Conservation (phyloP, 352 stramenopile species). For the Globisporangium emineosum region DNA sequence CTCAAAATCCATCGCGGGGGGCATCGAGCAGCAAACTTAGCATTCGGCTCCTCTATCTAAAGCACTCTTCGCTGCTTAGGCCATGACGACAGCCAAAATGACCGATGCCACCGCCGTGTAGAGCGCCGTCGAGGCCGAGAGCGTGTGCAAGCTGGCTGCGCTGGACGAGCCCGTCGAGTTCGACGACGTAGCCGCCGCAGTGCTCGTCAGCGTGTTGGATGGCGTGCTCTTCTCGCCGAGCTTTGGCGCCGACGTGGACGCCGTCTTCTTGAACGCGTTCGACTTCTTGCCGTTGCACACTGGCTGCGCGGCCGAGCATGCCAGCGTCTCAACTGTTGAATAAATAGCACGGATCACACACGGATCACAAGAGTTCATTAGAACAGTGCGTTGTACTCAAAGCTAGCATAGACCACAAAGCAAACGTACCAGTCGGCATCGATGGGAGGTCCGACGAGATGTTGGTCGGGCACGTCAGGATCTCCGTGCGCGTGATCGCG, state of each 20-base stretch:
- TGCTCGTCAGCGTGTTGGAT: neutral
- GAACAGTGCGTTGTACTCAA: neutral
- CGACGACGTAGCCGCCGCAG: neutral
- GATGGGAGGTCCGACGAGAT: slow-evolving; percentile 27
- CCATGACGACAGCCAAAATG: neutral
- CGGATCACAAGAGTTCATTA: neutral
- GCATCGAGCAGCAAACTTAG: neutral
- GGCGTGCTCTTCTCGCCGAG: slow-evolving; percentile 14
- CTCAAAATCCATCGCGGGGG: neutral
- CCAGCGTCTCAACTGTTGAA: slow-evolving; percentile 33
- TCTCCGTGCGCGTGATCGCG: slow-evolving; percentile 26
- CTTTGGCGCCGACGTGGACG: neutral
- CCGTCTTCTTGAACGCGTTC: slow-evolving; percentile 49
- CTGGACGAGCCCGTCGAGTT: neutral
- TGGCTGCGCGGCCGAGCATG: slow-evolving; percentile 50
- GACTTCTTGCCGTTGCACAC: slow-evolving; percentile 54
- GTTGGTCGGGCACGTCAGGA: slow-evolving; percentile 37
- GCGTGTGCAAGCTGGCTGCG: neutral
- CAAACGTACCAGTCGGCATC: slow-evolving; percentile 35
- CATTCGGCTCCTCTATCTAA: neutral
- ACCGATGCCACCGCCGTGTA: slow-evolving; percentile 1
- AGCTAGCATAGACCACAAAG: neutral
- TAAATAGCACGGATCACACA: neutral
- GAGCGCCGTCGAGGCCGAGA: slow-evolving; percentile 2
- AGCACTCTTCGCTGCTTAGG: neutral